Base-by-base conservation (phyloP, 257 asterid species). In the Penstemon newberryi region DNA sequence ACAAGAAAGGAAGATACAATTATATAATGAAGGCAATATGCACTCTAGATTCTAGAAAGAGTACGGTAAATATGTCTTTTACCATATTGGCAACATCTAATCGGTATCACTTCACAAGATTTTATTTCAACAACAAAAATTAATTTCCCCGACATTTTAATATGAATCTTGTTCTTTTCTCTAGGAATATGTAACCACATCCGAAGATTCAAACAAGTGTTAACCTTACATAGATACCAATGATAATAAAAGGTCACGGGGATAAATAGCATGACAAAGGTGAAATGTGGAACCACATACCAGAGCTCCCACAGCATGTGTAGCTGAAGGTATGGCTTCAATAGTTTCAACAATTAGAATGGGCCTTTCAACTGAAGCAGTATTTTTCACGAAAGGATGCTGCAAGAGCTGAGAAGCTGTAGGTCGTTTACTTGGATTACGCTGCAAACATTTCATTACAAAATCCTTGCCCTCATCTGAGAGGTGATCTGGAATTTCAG, bases 401-500 rank as follows among this genome's bases (percentile, higher is more conserved):
- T 79, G 75, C 65, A 84, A 57, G 61, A 88, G 87, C 77, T 76
- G 77, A 50, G 72, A 79, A 50, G 91, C 93, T 6, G 93, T 77
- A 4, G 90, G 92, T 40, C 90, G 84, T 19, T 46, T 45, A 59
- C 72, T 49, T 25, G 96, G 90, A 70, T 84, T 71, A 7, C 87
- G 79, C 80, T 74, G 86, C 79, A 88, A 74, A 73, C 96, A 88
- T 74, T 56, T 72, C 76, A 76, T 76, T 66, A 86, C 72, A 68
- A 88, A 86, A 78, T 71, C 78, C 71, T 68, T 78, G 42, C 85
- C 87, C 37, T 86, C 84, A 33, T 77, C 85, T 36, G 92, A 86
- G 65, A 88, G 86, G 73, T 78, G 71, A 69, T 74, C 74, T 9
- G 87, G 96, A 67, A 86, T 77, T 54, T 68, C 79, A 60, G 96